These are phyloP conservation scores for Rubroboletus satanas DNA, from an alignment of 768 basidiomycete species.

Conservation along the genomic window DNA sequence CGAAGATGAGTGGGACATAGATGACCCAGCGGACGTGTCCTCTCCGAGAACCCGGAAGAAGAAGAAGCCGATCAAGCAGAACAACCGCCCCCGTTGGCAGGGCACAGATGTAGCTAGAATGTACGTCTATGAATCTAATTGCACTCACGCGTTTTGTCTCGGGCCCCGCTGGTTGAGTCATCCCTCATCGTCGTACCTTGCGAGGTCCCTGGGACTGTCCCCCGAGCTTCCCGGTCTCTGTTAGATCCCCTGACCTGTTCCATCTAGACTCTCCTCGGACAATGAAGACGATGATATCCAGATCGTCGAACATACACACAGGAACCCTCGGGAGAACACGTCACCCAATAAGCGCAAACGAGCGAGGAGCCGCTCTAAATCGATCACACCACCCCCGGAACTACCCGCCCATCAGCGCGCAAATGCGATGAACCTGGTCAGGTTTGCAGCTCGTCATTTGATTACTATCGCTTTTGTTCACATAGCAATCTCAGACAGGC, in stretches of 20 bases:
- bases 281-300: constrained; percentile 48
- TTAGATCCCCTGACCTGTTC: constrained; percentile 8
- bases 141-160: neutral
- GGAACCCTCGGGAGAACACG: neutral
- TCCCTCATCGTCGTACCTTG: neutral
- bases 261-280: constrained; percentile 33
- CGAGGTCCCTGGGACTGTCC: constrained; percentile 9
- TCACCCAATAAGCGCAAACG: constrained; percentile 43
- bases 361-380: constrained; percentile 59
- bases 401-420: constrained; percentile 52
- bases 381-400: constrained; percentile 73
- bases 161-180: neutral
- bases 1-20: constrained; percentile 23
- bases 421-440: constrained; percentile 55
- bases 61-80: constrained; percentile 32
- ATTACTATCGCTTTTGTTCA: constrained; percentile 1
- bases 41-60: constrained; percentile 38
- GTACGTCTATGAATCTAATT: constrained; percentile 30
- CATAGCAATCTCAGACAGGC: constrained; percentile 39
- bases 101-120: constrained; percentile 37
- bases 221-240: constrained; percentile 10
- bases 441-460: constrained; percentile 38
- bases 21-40: constrained; percentile 17
- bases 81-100: constrained; percentile 41
- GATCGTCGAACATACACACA: constrained; percentile 35